Evolutionary conservation across 2,329 filamentous ascomycete genomes (phyloP).

Genomic region (Magnaporthiopsis poae): DNA sequence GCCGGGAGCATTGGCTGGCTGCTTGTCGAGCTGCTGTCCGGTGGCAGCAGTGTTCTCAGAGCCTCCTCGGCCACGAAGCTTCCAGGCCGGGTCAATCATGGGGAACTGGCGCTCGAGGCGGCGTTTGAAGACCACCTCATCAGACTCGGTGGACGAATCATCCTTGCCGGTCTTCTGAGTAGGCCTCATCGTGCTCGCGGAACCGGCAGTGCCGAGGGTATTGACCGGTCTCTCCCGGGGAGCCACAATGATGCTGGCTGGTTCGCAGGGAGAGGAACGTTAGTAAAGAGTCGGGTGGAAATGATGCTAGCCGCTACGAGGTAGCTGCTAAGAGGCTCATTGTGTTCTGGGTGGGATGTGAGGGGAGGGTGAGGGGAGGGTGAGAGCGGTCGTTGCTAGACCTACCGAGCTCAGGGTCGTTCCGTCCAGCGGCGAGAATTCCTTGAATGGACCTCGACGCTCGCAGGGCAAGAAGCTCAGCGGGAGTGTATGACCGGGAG

Average conservation of each 20-base stretch:
- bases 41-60: conserved; percentile 28
- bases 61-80: conserved; percentile 36
- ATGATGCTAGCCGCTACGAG: background rate
- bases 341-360: background rate
- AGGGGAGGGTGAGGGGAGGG: background rate
- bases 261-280: background rate
- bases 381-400: background rate
- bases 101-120: conserved; percentile 20
- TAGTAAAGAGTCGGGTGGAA: background rate
- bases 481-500: conserved; percentile 11
- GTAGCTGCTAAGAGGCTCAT: too few species aligned
- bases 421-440: conserved; percentile 9
- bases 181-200: conserved; percentile 2
- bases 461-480: conserved; percentile 15
- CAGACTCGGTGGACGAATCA: conserved; percentile 25
- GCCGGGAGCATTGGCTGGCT: conserved; percentile 44
- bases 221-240: conserved; percentile 3
- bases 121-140: conserved; percentile 21
- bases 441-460: background rate
- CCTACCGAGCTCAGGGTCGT: conserved; percentile 12
- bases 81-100: conserved; percentile 24
- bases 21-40: conserved; percentile 16
- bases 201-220: background rate
- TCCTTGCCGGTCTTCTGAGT: conserved; percentile 18
- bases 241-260: background rate